These are phyloP conservation scores for Senecio squalidus DNA, from an alignment of 140 eudicot species.

Conservation along the genomic window DNA sequence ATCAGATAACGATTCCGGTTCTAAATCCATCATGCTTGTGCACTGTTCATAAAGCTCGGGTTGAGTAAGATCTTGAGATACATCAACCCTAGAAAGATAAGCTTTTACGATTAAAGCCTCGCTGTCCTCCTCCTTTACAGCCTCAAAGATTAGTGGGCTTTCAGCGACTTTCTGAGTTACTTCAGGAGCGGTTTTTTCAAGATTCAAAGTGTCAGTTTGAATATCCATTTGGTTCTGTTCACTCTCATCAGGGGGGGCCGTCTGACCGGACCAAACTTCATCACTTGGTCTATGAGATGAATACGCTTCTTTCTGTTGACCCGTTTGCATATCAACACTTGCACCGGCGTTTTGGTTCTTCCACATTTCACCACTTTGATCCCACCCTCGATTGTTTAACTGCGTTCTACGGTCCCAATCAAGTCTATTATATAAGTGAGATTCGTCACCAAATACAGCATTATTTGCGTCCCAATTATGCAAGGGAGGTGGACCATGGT, in stretches of 20 bases:
- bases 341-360: conserved; percentile 44
- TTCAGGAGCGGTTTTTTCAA: conserved; percentile 21
- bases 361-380: conserved; percentile 60
- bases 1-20: conserved; percentile 22
- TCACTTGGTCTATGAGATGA: conserved; percentile 30
- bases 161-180: conserved; percentile 33
- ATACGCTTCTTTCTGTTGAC: conserved; percentile 41
- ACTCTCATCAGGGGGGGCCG: conserved; percentile 32
- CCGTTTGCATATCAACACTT: conserved; percentile 40
- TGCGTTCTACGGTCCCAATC: conserved; percentile 67
- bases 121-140: conserved; percentile 35
- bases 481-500: conserved; percentile 67
- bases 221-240: conserved; percentile 37
- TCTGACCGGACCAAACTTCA: conserved; percentile 36
- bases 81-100: conserved; percentile 76
- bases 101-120: conserved; percentile 27
- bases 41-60: conserved; percentile 66
- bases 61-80: conserved; percentile 71
- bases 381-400: conserved; percentile 58
- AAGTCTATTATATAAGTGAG: conserved; percentile 50
- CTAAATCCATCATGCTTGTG: conserved; percentile 41
- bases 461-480: conserved; percentile 81
- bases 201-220: conserved; percentile 28
- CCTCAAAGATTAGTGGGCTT: conserved; percentile 25
- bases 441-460: conserved; percentile 56